Evolutionary conservation across 495 filamentous ascomycete species (phyloP), one percentile per base, ranked within the genome.

Genomic region (Lepraria neglecta): DNA sequence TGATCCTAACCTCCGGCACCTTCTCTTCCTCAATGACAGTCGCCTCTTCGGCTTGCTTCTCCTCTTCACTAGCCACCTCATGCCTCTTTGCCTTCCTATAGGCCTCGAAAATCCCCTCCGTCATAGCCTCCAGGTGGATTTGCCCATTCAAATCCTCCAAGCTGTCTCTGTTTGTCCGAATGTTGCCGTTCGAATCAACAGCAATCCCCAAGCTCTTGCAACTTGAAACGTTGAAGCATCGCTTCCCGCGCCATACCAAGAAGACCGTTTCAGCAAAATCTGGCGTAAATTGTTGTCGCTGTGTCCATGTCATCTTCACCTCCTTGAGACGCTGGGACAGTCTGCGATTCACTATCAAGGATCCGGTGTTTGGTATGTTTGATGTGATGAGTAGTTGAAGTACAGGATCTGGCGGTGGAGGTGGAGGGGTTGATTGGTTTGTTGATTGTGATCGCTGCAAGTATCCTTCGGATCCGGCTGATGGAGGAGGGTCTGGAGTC

Each of bases 191-290:
- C 6, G 54, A 11, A 58, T 64, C 60, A 33, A 65, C 63, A 56
- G 28, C 76, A 35, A 85, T 80, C 33, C 78, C 87, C 58, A 88
- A 77, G 35, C 86, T 85, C 53, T 77, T 81, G 64, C 88, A 87
- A 6, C 85, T 91, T 28, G 87, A 88, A 35, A 84, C 77, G 60
- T 88, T 83, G 65, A 84, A 95, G 3, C 96, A 68, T 61, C 84
- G 82, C 51, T 83, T 83, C 9, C 83, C 82, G 56, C 84, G 86
- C 87, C 90, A 96, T 3, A 88, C 92, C 17, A 97, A 72, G 65
- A 90, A 88, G 10, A 96, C 74, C 7, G 74, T 68, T 27, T 72
- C 70, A 17, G 79, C 73, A 45, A 77, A 61, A 10, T 77, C 77
- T 3, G 69, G 65, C 1, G 71, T 64, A 52, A 90, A 76, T 3